These are phyloP conservation scores for Erythrobasidium hasegawianum DNA, from an alignment of 1,284 basidiomycete genomes.

Conservation along the genomic window DNA sequence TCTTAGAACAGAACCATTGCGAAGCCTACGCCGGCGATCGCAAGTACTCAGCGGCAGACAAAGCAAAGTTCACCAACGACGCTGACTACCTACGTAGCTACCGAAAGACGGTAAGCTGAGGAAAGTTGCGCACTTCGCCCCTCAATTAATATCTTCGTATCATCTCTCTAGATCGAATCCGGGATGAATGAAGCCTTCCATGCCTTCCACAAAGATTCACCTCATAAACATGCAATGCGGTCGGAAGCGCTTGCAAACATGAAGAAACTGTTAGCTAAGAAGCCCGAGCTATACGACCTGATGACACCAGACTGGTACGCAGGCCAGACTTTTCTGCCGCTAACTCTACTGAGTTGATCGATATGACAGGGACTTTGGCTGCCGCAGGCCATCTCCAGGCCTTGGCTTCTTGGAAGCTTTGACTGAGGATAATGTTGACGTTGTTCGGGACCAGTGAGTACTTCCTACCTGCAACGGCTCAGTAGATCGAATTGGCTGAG, in stretches of 20 bases:
- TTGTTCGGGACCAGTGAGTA: conserved; percentile 15
- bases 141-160: too few relatives aligned
- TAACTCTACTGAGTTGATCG: too few relatives aligned
- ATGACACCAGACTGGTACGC: conserved; percentile 19
- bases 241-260: conserved; percentile 31
- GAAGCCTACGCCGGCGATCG: conserved; percentile 36
- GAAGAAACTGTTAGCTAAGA: conserved; percentile 14
- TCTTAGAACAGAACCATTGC: conserved; percentile 35
- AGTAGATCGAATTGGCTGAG: neutral
- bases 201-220: conserved; percentile 40
- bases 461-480: neutral
- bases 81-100: conserved; percentile 40
- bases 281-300: conserved; percentile 26
- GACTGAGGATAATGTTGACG: conserved; percentile 21
- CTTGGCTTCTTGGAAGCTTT: conserved; percentile 36
- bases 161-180: conserved; percentile 42
- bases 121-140: too few relatives aligned
- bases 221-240: conserved; percentile 31
- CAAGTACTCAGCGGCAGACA: conserved; percentile 31
- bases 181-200: conserved; percentile 43
- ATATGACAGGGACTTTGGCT: conserved; percentile 31
- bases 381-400: conserved; percentile 32
- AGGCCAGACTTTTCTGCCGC: neutral
- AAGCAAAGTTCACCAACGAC: conserved; percentile 34
- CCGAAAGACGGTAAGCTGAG: conserved; percentile 39